These are phyloP conservation scores for Fusarium begoniae DNA, from an alignment of 2,329 filamentous ascomycete species.

Conservation along the genomic window DNA sequence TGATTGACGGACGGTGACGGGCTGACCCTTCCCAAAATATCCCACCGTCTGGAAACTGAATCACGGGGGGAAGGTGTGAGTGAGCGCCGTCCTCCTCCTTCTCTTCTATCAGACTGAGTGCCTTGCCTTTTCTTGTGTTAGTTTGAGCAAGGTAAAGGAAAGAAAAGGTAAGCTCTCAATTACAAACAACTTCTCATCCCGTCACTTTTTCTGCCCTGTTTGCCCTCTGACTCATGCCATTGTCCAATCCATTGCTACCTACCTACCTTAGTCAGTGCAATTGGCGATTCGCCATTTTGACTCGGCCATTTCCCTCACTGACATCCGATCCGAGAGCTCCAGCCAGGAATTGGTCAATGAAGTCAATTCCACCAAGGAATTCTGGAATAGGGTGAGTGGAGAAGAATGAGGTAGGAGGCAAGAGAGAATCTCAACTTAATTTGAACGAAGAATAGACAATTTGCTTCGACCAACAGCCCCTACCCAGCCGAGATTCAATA, in stretches of 20 bases:
- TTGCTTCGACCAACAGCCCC: not conserved
- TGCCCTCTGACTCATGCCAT: not conserved
- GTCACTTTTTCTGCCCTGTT: not conserved
- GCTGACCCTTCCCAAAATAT: constrained; percentile 41
- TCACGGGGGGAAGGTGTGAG: constrained; percentile 9
- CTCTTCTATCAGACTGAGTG: not conserved
- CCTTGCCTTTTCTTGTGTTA: not conserved
- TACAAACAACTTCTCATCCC: constrained; percentile 12
- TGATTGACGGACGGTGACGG: constrained; percentile 9
- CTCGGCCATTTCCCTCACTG: not conserved
- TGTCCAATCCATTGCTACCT: not conserved
- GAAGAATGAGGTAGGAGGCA: constrained; percentile 2
- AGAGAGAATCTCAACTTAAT: constrained; percentile 4
- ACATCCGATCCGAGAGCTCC: not conserved
- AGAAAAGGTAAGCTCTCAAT: constrained; percentile 7
- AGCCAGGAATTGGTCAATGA: constrained; percentile 15
- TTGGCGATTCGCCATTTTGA: constrained; percentile 4
- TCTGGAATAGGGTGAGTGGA: constrained; percentile 16
- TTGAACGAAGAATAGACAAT: not conserved
- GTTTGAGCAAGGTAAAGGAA: not conserved
- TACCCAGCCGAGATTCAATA: constrained; percentile 3
- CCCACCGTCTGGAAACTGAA: constrained; percentile 29
- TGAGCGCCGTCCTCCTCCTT: not conserved
- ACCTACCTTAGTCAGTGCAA: not conserved
- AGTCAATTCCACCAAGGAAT: constrained; percentile 27